Base-by-base conservation (phyloP, 2,329 filamentous ascomycete species). In the Cercospora brassicicola region DNA sequence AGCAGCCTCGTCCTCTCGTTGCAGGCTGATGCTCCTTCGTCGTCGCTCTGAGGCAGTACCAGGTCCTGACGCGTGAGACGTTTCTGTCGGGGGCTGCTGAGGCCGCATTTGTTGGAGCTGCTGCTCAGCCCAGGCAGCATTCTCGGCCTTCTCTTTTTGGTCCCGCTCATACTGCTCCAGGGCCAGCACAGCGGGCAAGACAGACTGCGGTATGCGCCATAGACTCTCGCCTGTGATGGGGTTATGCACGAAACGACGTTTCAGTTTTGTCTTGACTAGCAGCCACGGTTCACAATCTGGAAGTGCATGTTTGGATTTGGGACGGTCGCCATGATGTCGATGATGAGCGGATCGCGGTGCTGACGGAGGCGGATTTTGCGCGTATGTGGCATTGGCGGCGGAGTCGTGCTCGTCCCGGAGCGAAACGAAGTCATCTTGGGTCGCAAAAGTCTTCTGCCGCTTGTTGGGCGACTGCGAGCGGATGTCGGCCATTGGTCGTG, bases 201-300 rank as follows among this genome's bases (percentile, higher is more conserved):
- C 85, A 78, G 95, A 90, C 65, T 92, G 88, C 0, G 95, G 95
- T 74, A 97, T 95, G 75, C 93, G 93, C 95, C 96, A 99, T 79
- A 93, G 93, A 79, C 94, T 98, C 73, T 93, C 86, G 42, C 94
- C 91, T 72, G 94, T 97, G 64, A 87, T 86, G 0, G 89, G 87
- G 73, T 99, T 97, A 82, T 96, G 92, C 2, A 94, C 93, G 76
- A 99, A 99, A 62, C 94, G 87, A 66, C 95, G 86, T 23, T 92
- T 92, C 70, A 94, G 89, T 77, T 93, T 97, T 0, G 95, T 99
- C 77, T 91, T 92, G n/a, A 99, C 92, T 3, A 99, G 83, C 0
- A 96, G 81, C 95, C 95, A 99, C 15, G 93, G 91, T 73, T 91
- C 90, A 74, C 89, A 91, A 2, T 90, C 90, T 0, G 93, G 93